Evolutionary conservation across 176 grass and related monocot species (phyloP).

Genomic region (Carex cristatella): DNA sequence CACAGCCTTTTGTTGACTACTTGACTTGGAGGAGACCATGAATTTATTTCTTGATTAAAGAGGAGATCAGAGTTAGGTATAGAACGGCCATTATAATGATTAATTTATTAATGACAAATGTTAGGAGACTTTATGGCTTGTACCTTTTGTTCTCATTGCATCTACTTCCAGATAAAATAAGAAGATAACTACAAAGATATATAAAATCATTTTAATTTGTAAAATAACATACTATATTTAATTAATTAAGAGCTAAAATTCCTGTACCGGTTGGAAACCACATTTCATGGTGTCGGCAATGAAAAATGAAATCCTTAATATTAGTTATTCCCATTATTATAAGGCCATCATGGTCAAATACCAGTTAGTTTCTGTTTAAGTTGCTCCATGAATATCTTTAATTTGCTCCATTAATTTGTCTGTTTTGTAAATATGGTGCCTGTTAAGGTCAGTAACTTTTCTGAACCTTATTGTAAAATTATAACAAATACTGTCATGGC

Average conservation of each 20-base stretch:
- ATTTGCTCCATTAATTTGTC: background rate
- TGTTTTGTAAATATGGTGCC: background rate
- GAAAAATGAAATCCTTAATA: background rate
- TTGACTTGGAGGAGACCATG: background rate
- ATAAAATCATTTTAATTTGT: background rate
- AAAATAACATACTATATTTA: background rate
- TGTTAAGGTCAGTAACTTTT: background rate
- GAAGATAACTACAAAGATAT: background rate
- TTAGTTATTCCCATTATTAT: background rate
- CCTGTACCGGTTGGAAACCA: background rate
- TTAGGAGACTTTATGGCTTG: background rate
- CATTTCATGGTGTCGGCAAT: background rate
- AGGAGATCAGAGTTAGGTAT: constrained; percentile 11
- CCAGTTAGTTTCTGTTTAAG: background rate
- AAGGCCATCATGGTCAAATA: background rate
- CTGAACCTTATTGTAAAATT: background rate
- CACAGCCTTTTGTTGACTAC: background rate
- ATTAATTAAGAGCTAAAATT: background rate
- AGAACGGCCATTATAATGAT: background rate
- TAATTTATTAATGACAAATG: background rate
- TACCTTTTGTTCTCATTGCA: background rate
- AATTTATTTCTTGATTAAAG: background rate
- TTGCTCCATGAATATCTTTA: background rate
- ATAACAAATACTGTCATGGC: background rate
- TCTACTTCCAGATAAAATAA: background rate